phyloP scores from a whole-genome alignment of 805 yeast genomes.

The Zygosaccharomyces gambellarensis region DNA sequence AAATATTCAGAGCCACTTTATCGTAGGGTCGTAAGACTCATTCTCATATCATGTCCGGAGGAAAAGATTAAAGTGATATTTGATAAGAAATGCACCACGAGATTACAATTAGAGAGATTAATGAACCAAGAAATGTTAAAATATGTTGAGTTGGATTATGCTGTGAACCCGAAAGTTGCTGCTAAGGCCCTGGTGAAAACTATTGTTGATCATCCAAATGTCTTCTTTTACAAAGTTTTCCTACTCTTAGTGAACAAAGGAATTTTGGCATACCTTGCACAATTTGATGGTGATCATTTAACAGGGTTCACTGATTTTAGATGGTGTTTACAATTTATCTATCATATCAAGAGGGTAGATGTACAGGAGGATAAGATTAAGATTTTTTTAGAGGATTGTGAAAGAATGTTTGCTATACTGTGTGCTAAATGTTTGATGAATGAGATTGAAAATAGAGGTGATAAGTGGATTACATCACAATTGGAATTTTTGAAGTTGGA shows the following conservation, averaged over 20 bases:
- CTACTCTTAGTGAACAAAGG: constrained; percentile 10
- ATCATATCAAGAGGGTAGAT: constrained; percentile 7
- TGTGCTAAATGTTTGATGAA: constrained; percentile 15
- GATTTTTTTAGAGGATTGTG: constrained; percentile 9
- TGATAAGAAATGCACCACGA: neutral
- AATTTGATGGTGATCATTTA: constrained; percentile 12
- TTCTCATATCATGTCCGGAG: constrained; percentile 4
- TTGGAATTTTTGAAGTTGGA: constrained; percentile 1
- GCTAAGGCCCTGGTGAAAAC: constrained; percentile 13
- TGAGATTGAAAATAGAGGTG: constrained; percentile 5
- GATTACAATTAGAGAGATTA: constrained; percentile 3
- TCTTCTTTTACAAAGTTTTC: constrained; percentile 5
- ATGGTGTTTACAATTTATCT: constrained; percentile 23
- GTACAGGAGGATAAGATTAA: neutral
- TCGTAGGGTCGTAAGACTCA: neutral
- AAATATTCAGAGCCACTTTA: constrained; percentile 5
- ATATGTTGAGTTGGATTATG: constrained; percentile 21
- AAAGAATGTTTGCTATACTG: constrained; percentile 13
- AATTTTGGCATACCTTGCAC: constrained; percentile 4
- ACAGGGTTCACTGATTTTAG: constrained; percentile 18
- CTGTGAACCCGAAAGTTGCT: constrained; percentile 19
- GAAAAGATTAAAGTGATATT: constrained; percentile 1
- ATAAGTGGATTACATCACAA: neutral
- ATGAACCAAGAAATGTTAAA: constrained; percentile 13
- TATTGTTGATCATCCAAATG: neutral